Percentiles rank a stretch among this genome's conserved stretches.
These are phyloP conservation scores for Microbotryum silenes-acaulis DNA, from an alignment of 1,284 basidiomycete species.

Conservation along the genomic window DNA sequence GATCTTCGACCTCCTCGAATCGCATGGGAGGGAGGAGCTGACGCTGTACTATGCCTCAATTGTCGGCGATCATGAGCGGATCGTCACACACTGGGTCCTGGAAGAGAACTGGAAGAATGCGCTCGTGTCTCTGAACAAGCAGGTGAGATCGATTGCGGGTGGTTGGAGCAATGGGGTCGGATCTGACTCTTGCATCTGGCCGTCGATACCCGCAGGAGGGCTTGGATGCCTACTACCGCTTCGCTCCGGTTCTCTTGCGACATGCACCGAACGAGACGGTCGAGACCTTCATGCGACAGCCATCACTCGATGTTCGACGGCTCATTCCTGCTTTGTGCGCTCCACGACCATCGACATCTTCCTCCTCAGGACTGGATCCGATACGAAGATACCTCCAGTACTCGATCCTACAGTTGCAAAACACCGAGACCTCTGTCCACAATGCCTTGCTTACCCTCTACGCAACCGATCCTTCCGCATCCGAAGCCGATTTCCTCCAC, in stretches of 20 bases:
- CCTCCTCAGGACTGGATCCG: conserved; percentile 55
- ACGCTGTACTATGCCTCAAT: conserved; percentile 81
- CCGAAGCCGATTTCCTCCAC: conserved; percentile 71
- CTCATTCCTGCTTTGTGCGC: conserved; percentile 71
- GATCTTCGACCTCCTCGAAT: conserved; percentile 84
- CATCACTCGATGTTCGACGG: conserved; percentile 67
- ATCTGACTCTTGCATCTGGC: not conserved
- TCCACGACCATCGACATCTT: conserved; percentile 41
- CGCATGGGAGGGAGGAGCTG: conserved; percentile 86
- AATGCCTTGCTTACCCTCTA: conserved; percentile 88
- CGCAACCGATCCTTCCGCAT: conserved; percentile 50
- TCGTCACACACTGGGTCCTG: conserved; percentile 85
- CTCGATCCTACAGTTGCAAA: conserved; percentile 68
- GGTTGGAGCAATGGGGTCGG: not conserved
- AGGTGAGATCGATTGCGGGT: conserved; percentile 49
- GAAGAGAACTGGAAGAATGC: conserved; percentile 89
- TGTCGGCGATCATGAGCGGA: conserved; percentile 71
- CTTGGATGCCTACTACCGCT: conserved; percentile 87
- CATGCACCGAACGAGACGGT: conserved; percentile 80
- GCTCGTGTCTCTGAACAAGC: conserved; percentile 74
- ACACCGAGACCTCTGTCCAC: conserved; percentile 78
- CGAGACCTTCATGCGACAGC: conserved; percentile 81
- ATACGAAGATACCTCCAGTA: conserved; percentile 66
- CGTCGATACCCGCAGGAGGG: conserved; percentile 50
- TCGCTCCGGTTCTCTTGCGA: conserved; percentile 77